phyloP scores from a whole-genome alignment of 257 asterid genomes.

The Plantago ovata region DNA sequence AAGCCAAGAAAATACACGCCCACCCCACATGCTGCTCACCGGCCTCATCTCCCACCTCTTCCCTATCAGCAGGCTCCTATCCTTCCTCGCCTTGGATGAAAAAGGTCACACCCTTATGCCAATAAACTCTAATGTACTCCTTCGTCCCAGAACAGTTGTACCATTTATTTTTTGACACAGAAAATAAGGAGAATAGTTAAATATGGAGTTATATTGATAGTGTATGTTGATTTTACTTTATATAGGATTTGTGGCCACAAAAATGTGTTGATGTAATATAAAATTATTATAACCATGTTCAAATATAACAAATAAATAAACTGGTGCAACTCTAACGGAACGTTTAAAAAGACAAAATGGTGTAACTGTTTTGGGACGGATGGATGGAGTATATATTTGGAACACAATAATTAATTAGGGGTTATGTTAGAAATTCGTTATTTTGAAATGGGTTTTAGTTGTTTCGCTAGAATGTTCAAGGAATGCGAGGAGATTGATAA shows the following conservation, averaged over 20 bases:
- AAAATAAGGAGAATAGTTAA: too few species aligned
- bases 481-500: constrained; percentile 56
- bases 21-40: constrained; percentile 58
- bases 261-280: too few species aligned
- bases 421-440: constrained; percentile 42
- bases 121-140: constrained; percentile 41
- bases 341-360: too few species aligned
- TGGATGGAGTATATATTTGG: constrained; percentile 78
- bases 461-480: constrained; percentile 55
- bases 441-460: constrained; percentile 40
- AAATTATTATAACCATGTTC: too few species aligned
- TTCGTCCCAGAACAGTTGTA: constrained; percentile 53
- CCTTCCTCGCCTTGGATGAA: constrained; percentile 58
- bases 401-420: constrained; percentile 72
- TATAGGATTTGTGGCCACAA: too few species aligned
- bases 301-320: too few species aligned
- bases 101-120: constrained; percentile 53
- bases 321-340: too few species aligned
- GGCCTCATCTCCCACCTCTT: constrained; percentile 68
- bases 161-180: too few species aligned
- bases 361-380: too few species aligned
- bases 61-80: constrained; percentile 64
- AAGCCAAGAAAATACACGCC: constrained; percentile 72
- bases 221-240: too few species aligned
- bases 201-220: too few species aligned